Conservation (phyloP, 805 yeast genomes). For the Candida xiaguanensis region DNA sequence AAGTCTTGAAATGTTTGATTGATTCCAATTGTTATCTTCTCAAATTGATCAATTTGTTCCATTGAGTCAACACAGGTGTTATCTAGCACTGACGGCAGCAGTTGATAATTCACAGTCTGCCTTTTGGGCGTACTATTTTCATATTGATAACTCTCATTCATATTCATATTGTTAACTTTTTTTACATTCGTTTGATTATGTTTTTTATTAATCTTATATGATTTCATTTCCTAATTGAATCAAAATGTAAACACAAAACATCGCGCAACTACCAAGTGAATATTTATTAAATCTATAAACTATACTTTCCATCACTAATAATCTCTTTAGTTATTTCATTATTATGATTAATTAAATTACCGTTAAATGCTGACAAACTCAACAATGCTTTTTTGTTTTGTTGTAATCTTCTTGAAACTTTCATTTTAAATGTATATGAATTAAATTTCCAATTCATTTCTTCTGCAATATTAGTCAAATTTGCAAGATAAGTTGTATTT, state of each 20-base stretch:
- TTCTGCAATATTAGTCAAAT: conserved; percentile 29
- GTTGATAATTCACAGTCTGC: not conserved
- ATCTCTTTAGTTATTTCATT: conserved; percentile 20
- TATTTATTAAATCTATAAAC: not conserved
- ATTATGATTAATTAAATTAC: conserved; percentile 8
- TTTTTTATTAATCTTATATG: not conserved
- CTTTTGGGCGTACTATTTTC: conserved; percentile 5
- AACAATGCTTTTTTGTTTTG: conserved; percentile 16
- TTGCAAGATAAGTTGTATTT: conserved; percentile 23
- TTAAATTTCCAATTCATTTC: conserved; percentile 33
- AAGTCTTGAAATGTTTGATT: conserved; percentile 37
- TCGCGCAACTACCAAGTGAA: not conserved
- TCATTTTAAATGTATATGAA: conserved; percentile 29
- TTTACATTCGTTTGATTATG: not conserved
- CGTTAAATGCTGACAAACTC: not conserved
- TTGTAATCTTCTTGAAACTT: conserved; percentile 20
- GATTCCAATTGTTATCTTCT: conserved; percentile 31
- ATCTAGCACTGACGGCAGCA: conserved; percentile 1
- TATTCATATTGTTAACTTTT: not conserved
- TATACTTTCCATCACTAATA: conserved; percentile 7
- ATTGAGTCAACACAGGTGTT: conserved; percentile 1
- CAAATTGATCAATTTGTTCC: conserved; percentile 18
- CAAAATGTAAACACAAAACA: not conserved
- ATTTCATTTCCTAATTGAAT: conserved; percentile 1
- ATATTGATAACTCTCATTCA: not conserved